phyloP scores from a whole-genome alignment of 768 basidiomycete genomes.

The Calocybe gangraenosa region DNA sequence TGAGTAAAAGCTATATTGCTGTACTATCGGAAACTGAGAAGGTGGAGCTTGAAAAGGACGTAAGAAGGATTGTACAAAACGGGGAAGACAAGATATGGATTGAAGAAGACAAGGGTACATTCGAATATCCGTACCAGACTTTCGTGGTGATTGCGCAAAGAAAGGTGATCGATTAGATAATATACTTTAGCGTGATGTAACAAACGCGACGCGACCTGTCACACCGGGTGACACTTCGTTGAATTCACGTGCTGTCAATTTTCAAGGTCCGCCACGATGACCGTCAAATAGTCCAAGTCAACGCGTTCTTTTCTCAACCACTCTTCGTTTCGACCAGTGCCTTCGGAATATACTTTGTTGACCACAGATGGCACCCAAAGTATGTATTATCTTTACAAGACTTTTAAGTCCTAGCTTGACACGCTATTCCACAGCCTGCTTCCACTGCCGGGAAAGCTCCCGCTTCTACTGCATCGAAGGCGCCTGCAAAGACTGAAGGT shows the following conservation, averaged over 20 bases:
- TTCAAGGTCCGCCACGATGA: conserved; percentile 20
- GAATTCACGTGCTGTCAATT: conserved; percentile 12
- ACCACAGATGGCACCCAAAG: conserved; percentile 31
- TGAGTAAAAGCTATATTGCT: conserved; percentile 85
- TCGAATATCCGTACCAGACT: conserved; percentile 79
- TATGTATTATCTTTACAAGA: conserved; percentile 6
- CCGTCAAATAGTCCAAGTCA: too few relatives aligned
- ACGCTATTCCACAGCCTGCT: conserved; percentile 38
- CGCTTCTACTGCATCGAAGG: conserved; percentile 45
- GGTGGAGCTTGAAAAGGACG: conserved; percentile 41
- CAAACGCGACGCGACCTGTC: conserved; percentile 12
- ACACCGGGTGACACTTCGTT: conserved; percentile 12
- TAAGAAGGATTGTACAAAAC: conserved; percentile 51
- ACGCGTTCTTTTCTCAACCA: too few relatives aligned
- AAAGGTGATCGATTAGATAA: conserved; percentile 16
- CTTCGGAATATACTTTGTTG: too few relatives aligned
- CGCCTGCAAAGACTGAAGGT: conserved; percentile 41
- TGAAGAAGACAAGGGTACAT: conserved; percentile 65
- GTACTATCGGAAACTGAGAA: conserved; percentile 57
- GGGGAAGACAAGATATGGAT: conserved; percentile 73
- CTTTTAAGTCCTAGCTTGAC: not conserved
- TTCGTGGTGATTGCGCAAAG: conserved; percentile 47
- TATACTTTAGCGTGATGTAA: not conserved
- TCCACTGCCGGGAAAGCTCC: conserved; percentile 66
- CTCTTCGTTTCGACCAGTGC: too few relatives aligned